Evolutionary conservation across 306 rosid species (phyloP), one percentile per base, ranked within the genome.

Genomic region (Castanospermum australe): DNA sequence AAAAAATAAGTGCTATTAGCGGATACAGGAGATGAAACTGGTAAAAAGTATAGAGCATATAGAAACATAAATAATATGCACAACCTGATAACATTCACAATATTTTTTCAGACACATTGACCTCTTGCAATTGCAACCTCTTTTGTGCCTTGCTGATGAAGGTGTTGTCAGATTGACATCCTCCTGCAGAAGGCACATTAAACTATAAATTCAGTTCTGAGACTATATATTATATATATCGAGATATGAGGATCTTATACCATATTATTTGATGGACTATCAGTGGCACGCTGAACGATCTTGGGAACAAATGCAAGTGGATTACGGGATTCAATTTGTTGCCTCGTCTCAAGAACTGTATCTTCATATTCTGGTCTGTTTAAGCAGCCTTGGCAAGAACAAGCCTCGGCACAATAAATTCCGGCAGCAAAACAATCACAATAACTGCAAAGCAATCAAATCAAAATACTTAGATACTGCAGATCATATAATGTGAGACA

Each of bases 81-180:
- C 76, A 80, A 90, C 98, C 94, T 89, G 94, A 69, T 63, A 93
- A 83, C 98, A 93, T 88, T 91, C 94, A 55, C 98, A 93, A 81
- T 93, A 93, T 69, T 85, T 89, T 84, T 93, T 91, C 30, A 22
- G 30, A 79, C 98, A 93, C 94, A 57, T 87, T 60, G 97, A 91
- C 81, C 74, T 85, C 81, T 89, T 91, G 88, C 97, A 93, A 38
- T 79, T 93, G 84, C 96, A 93, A 59, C 97, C 97, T 82, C 82
- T 88, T 84, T 77, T 89, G 83, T 86, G 97, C 77, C 92, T 88
- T 32, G 90, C 90, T 0, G 92, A 89, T 63, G 96, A 79, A 20
- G 97, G 91, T 32, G 87, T 89, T 10, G 28, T 48, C 77, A 71
- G 75, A 67, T 66, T 80, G 22, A 36, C 86, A 74, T 85, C 90